A percentile compares a stretch with the other conserved stretches of the same genome.
Conservation (phyloP, 345 rosid genomes). For the Erucastrum elatum region DNA sequence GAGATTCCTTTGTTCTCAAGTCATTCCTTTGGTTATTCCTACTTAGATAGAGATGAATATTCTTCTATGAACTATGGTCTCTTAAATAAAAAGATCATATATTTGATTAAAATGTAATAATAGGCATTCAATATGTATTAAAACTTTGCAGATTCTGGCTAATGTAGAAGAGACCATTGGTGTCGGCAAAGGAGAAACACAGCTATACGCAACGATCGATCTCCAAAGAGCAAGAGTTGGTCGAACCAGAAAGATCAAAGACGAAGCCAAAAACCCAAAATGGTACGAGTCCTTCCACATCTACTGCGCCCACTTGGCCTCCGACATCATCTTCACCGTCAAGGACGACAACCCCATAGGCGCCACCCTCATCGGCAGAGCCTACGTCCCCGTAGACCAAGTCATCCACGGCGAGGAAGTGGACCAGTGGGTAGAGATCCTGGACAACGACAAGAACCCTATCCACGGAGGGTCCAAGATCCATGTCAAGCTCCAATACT, state of each 20-base stretch:
- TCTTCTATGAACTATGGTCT: background rate
- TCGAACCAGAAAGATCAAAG: slow-evolving; percentile 69
- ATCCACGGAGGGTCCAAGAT: slow-evolving; percentile 65
- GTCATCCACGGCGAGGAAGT: slow-evolving; percentile 71
- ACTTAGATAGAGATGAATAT: background rate
- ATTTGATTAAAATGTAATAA: too few species aligned
- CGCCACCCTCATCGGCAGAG: slow-evolving; percentile 91
- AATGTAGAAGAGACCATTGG: slow-evolving; percentile 80
- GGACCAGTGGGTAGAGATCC: slow-evolving; percentile 80
- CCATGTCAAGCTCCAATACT: slow-evolving; percentile 84
- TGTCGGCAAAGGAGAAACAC: slow-evolving; percentile 74
- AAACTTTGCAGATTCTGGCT: slow-evolving; percentile 45
- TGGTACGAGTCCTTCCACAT: slow-evolving; percentile 97
- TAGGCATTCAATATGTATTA: background rate
- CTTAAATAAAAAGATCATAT: background rate
- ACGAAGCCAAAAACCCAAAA: slow-evolving; percentile 62
- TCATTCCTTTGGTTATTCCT: background rate
- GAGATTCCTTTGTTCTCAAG: background rate
- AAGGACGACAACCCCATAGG: slow-evolving; percentile 93
- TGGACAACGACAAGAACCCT: slow-evolving; percentile 74
- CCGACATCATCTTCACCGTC: slow-evolving; percentile 79
- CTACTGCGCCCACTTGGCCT: slow-evolving; percentile 85
- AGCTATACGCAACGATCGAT: slow-evolving; percentile 83
- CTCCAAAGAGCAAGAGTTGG: slow-evolving; percentile 95
- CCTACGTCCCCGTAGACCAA: slow-evolving; percentile 72